Base-by-base conservation (phyloP, 2,329 filamentous ascomycete species). In the Neofusicoccum umdonicola region DNA sequence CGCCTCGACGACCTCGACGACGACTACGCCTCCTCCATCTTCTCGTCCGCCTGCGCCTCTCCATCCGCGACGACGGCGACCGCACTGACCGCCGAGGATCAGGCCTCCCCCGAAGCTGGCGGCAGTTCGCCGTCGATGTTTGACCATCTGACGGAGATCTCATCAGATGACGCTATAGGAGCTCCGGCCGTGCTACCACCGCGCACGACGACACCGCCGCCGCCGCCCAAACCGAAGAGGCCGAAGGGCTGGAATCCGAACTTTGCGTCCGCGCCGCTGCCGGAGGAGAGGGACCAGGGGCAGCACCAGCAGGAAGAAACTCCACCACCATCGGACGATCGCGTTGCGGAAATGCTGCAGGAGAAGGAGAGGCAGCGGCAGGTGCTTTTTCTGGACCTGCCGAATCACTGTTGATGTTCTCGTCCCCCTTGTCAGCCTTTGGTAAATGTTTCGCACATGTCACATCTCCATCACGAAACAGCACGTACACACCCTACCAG, bases 231-330 rank as follows among this genome's bases (percentile, higher is more conserved):
- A 5, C 39, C 56, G n/a, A 41, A 51, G 27, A 51, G 42, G n/a
- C 56, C 56, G 9, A 45, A 45, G 9, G 41, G 56, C 9, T 47
- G 42, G 56, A 60, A 60, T 17, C 56, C 56, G 11, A 60, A 60
- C 12, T 45, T 60, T 13, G 41, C 42, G n/a, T 35, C 56, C 6
- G 41, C 56, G n/a, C 42, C 56, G 27, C 15, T 13, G 48, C 27
- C 27, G 31, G 15, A 52, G 1, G 37, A 31, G 13, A 45, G 42
- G 12, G 12, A n/a, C 9, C 45, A 27, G 27, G 17, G 8, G 27
- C 47, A 50, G 47, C 22, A 50, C 22, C 27, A 11, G 22, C 13
- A 50, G 34, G 47, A 50, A 5, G 27, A 50, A 12, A 34, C 12
- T 22, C 22, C 50, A 1, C 13, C 34, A 15, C 31, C 13, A n/a